Evolutionary conservation across 2,329 filamentous ascomycete genomes (phyloP), one percentile per base, ranked within the genome.

Genomic region (Pseudofabraea citricarpa): DNA sequence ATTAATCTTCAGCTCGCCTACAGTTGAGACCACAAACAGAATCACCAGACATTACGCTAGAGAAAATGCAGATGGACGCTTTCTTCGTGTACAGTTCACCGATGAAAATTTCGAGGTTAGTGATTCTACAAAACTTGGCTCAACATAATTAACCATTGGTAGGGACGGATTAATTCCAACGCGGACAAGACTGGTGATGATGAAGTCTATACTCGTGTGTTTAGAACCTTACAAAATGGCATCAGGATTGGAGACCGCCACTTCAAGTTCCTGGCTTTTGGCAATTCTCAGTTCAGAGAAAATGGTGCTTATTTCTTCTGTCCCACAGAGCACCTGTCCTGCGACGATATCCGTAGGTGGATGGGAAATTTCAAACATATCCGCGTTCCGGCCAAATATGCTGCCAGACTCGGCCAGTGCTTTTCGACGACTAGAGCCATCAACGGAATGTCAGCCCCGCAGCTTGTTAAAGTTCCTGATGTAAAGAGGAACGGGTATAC

Each of bases 221-320:
- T 80, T 49, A 75, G 84, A 37, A 77, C 84, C 0, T 69, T 97
- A 57, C 73, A 68, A 35, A 78, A 93, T 43, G 93, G 93, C 1
- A 91, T 98, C 51, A 72, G 72, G 1, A 82, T 98, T 39, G 93
- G 88, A 4, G 86, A 84, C 50, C 82, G 88, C 6, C 79, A 80
- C 46, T 98, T 90, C 62, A 78, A 91, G 53, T 97, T 97, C 51
- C 77, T 98, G 20, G 93, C 91, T 0, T 96, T 90, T 66, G 91
- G 93, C 0, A 97, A 93, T 62, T 96, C 93, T 0, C 93, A 98
- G 56, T 87, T 98, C 47, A 80, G 91, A 40, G 90, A 97, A 58
- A 83, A 91, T 53, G 87, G 90, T 0, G 90, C 88, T 0, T 97
- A 93, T 59, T 96, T 98, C 65, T 97, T 97, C 62, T 85, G 87